Conservation (phyloP, 2,329 filamentous ascomycete species). For the Penicillium hordei region DNA sequence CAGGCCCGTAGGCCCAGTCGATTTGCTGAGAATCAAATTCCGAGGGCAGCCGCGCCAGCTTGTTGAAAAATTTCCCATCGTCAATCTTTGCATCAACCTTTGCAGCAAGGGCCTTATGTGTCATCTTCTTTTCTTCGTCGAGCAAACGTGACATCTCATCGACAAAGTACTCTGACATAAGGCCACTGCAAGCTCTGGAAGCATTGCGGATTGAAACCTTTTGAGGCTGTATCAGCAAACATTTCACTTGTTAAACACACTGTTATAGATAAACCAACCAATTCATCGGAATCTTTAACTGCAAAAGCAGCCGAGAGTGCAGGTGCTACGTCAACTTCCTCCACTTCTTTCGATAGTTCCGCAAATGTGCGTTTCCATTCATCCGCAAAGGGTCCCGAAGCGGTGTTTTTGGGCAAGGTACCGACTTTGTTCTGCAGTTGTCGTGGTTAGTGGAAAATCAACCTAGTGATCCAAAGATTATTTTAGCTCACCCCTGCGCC, state of each 20-base stretch:
- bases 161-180: slow-evolving; percentile 95
- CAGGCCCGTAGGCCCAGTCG: slow-evolving; percentile 89
- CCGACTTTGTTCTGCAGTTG: slow-evolving; percentile 77
- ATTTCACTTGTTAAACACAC: not conserved
- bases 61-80: slow-evolving; percentile 90
- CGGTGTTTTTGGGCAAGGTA: slow-evolving; percentile 77
- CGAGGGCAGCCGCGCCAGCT: slow-evolving; percentile 73
- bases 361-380: slow-evolving; percentile 88
- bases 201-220: slow-evolving; percentile 88
- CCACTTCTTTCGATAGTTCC: slow-evolving; percentile 77
- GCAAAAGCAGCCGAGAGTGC: slow-evolving; percentile 86
- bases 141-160: slow-evolving; percentile 97
- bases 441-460: not conserved
- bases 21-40: slow-evolving; percentile 87
- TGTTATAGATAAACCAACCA: slow-evolving; percentile 50
- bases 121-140: slow-evolving; percentile 95
- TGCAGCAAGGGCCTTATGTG: slow-evolving; percentile 79
- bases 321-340: slow-evolving; percentile 80
- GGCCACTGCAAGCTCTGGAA: slow-evolving; percentile 86
- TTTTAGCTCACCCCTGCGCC: slow-evolving; percentile 69
- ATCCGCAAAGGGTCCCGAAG: slow-evolving; percentile 84
- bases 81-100: slow-evolving; percentile 91
- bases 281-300: slow-evolving; percentile 90
- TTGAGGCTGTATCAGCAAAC: slow-evolving; percentile 10
- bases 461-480: not conserved